A percentile compares a stretch with the other conserved stretches of the same genome.
phyloP scores from a whole-genome alignment of 805 yeast genomes.

The Suhomyces sp. region DNA sequence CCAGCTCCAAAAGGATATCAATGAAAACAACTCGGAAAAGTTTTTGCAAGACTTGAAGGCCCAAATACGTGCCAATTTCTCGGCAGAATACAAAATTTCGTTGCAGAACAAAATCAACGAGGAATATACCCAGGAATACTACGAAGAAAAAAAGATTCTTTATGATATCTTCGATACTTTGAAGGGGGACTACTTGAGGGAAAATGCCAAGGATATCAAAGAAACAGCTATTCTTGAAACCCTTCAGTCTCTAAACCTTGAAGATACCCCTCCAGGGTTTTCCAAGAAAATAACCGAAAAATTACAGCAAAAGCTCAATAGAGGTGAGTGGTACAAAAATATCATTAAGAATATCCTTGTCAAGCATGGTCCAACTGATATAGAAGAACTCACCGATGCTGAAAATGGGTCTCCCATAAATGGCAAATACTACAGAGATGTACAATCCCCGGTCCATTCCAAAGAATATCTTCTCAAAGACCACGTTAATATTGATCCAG shows the following conservation, averaged over 20 bases:
- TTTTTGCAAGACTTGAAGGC: slow-evolving; percentile 8
- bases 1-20: slow-evolving; percentile 9
- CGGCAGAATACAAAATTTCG: slow-evolving; percentile 9
- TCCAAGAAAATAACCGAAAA: slow-evolving; percentile 8
- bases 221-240: slow-evolving; percentile 14
- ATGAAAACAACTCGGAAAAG: slow-evolving; percentile 7
- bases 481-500: slow-evolving; percentile 15
- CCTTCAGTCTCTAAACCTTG: slow-evolving; percentile 9
- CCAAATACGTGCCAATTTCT: slow-evolving; percentile 11
- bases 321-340: slow-evolving; percentile 9
- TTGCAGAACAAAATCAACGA: slow-evolving; percentile 8
- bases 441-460: slow-evolving; percentile 14
- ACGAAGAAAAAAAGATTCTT: slow-evolving; percentile 12
- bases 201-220: slow-evolving; percentile 10
- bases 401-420: slow-evolving; percentile 17
- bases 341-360: slow-evolving; percentile 14
- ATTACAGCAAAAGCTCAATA: slow-evolving; percentile 10
- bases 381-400: slow-evolving; percentile 8
- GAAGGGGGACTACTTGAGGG: slow-evolving; percentile 13
- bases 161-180: slow-evolving; percentile 13
- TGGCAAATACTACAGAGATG: slow-evolving; percentile 12
- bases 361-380: slow-evolving; percentile 13
- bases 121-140: slow-evolving; percentile 15
- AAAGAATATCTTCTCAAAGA: slow-evolving; percentile 10
- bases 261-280: slow-evolving; percentile 9